Evolutionary conservation across 2,329 filamentous ascomycete species (phyloP), one percentile per base, ranked within the genome.

Genomic region (Fusarium nodosum): DNA sequence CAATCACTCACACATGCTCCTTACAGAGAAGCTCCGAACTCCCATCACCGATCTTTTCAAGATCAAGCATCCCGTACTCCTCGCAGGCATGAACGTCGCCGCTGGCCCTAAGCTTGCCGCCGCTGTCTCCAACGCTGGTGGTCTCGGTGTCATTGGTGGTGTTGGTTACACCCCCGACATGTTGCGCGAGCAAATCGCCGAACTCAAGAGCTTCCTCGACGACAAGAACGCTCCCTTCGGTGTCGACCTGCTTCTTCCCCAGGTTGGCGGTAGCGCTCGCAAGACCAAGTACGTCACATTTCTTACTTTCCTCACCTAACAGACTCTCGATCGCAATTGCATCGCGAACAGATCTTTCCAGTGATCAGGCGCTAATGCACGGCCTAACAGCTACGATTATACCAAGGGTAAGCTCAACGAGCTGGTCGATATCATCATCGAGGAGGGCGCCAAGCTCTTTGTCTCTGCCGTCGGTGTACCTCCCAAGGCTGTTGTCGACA

Each of bases 31-130:
- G 85, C 91, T 99, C 82, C 93, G 93, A 78, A 99, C 96, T 56
- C 90, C 93, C 73, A 86, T 94, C 77, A 99, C 96, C 75, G 95
- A 98, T 88, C 92, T 98, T 71, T 92, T 99, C 83, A 93, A 93
- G 86, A 98, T 99, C 88, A 93, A 97, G 81, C 96, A 99, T 84
- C 96, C 96, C 62, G 86, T 99, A 79, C 85, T 99, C 77, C 90
- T 99, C 68, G 96, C 96, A 75, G 96, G 96, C 80, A 99, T 99
- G 96, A 98, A 99, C 87, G 96, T 98, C 69, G 96, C 96, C 60
- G 96, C 96, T 64, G 96, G 96, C 52, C 96, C 96, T 58, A 97
- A 94, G 87, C 90, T 99, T 77, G 96, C 96, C 55, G 96, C 96
- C 34, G 96, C 96, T 42, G 96, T 99, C 75, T 97, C 95, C 74